phyloP scores from a whole-genome alignment of 192 early-diverging fungal genomes.

The Thoreauomyces humboldtii region DNA sequence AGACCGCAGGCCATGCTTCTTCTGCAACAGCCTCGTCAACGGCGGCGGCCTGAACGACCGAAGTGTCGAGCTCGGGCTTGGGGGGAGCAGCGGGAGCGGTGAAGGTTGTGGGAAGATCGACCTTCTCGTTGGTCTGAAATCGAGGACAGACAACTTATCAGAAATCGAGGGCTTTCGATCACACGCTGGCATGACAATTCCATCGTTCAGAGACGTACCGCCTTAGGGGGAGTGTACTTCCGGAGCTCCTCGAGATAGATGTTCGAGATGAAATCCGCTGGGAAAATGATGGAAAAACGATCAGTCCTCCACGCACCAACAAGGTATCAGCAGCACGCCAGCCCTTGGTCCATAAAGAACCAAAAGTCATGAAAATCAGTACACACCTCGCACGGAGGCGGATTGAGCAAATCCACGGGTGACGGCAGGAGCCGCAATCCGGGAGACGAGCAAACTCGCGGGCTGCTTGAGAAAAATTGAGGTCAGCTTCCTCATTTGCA shows the following conservation, averaged over 20 bases:
- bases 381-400: slow-evolving; percentile 17
- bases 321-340: too few species aligned
- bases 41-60: slow-evolving; percentile 6
- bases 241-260: slow-evolving; percentile 44
- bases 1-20: slow-evolving; percentile 49
- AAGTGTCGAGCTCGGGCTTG: slow-evolving; percentile 42
- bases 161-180: too few species aligned
- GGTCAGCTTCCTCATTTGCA: too few species aligned
- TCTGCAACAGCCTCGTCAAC: slow-evolving; percentile 40
- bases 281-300: background rate
- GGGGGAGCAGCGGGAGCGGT: slow-evolving; percentile 40
- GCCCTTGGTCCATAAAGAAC: too few species aligned
- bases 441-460: background rate
- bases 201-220: slow-evolving; percentile 16
- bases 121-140: slow-evolving; percentile 26
- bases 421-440: slow-evolving; percentile 17
- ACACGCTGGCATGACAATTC: too few species aligned
- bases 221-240: slow-evolving; percentile 43
- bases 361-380: too few species aligned
- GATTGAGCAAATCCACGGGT: slow-evolving; percentile 21
- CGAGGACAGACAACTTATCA: too few species aligned
- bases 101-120: slow-evolving; percentile 40
- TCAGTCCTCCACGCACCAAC: too few species aligned
- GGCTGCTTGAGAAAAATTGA: background rate
- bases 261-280: slow-evolving; percentile 43